Conservation (phyloP, 1,284 basidiomycete genomes). For the Inonotus hispidus region DNA sequence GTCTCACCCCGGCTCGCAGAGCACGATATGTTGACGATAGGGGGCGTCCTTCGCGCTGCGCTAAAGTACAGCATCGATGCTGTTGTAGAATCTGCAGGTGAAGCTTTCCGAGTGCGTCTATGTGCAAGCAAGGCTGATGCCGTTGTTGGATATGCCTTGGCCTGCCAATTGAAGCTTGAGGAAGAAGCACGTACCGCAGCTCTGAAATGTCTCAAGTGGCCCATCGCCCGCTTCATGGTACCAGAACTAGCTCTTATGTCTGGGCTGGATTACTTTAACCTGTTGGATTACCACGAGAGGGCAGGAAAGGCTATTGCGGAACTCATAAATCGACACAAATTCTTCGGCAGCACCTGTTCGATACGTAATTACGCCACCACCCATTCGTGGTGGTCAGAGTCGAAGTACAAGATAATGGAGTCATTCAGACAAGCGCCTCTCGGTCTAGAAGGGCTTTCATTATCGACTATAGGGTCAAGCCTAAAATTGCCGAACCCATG, state of each 20-base stretch:
- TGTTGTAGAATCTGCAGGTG: background rate
- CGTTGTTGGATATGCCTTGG: background rate
- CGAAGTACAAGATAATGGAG: background rate
- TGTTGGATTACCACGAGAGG: constrained; percentile 1
- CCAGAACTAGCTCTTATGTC: background rate
- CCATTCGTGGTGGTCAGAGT: background rate
- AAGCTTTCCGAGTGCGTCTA: background rate
- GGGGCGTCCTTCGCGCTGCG: constrained; percentile 28
- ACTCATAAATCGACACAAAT: background rate
- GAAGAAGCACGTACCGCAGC: background rate
- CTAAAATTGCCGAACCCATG: background rate
- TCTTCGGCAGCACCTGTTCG: background rate
- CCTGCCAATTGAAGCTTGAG: constrained; percentile 6
- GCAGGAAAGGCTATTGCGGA: background rate
- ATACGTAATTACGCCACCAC: background rate
- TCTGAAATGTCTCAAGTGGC: constrained; percentile 1
- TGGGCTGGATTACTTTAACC: constrained; percentile 1
- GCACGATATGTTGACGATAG: background rate
- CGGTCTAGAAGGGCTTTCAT: background rate
- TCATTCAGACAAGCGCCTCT: background rate
- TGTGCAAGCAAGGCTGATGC: background rate
- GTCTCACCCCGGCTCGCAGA: background rate
- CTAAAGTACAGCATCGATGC: constrained; percentile 34
- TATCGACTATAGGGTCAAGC: background rate
- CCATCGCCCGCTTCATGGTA: background rate